Conservation (phyloP, 2,329 filamentous ascomycete species). For the Colletotrichum eremochloae region DNA sequence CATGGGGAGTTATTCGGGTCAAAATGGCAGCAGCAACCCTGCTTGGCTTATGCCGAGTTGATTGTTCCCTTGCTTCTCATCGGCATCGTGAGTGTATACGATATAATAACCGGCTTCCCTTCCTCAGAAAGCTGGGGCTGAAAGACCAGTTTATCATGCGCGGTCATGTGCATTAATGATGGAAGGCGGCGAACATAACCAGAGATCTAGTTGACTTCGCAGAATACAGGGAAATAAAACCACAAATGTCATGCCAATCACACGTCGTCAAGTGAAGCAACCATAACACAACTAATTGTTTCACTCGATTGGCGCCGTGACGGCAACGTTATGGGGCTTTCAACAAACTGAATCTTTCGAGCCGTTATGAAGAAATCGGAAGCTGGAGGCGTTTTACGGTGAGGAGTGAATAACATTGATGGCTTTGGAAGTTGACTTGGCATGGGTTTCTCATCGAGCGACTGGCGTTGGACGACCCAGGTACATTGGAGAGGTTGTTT, state of each 20-base stretch:
- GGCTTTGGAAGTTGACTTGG: neutral
- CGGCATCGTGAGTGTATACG: too few species aligned
- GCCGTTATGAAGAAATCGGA: neutral
- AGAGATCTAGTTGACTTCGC: neutral
- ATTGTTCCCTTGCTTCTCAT: too few species aligned
- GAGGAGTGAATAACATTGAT: neutral
- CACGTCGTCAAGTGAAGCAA: neutral
- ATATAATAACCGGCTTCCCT: too few species aligned
- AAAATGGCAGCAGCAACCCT: neutral
- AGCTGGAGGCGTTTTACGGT: neutral
- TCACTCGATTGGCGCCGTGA: neutral
- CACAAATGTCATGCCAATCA: neutral
- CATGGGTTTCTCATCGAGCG: too few species aligned
- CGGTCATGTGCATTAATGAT: too few species aligned
- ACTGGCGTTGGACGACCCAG: too few species aligned
- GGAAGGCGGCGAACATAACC: neutral
- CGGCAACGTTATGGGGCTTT: neutral
- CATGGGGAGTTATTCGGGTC: neutral
- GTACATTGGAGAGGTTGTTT: too few species aligned
- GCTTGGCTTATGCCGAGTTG: too few species aligned
- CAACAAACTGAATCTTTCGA: too few species aligned
- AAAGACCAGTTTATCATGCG: too few species aligned
- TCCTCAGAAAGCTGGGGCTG: too few species aligned
- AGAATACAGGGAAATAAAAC: neutral
- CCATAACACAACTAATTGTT: neutral